These are phyloP conservation scores for Cercospora zeina DNA, from an alignment of 2,329 filamentous ascomycete genomes.

Conservation along the genomic window DNA sequence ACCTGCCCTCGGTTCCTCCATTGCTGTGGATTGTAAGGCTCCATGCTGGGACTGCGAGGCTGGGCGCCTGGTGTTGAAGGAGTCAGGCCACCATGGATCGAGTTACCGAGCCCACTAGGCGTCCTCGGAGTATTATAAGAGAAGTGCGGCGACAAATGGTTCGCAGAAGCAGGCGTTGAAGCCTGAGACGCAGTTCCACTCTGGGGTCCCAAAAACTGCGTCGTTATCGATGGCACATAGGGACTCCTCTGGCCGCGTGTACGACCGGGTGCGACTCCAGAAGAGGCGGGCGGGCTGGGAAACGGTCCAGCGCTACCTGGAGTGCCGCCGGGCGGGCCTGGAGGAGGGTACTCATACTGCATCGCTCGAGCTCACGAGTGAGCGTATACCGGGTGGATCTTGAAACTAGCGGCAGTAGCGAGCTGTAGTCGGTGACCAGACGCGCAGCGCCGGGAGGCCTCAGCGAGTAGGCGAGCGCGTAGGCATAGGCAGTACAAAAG, in stretches of 20 bases:
- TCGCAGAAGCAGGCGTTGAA: constrained; percentile 41
- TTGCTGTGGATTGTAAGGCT: constrained; percentile 54
- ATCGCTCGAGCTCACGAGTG: constrained; percentile 26
- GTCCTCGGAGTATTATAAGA: constrained; percentile 34
- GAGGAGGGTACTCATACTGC: constrained; percentile 37
- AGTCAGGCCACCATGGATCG: constrained; percentile 22
- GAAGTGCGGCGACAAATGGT: constrained; percentile 34
- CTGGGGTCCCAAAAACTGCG: constrained; percentile 34
- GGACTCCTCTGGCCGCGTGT: constrained; percentile 23
- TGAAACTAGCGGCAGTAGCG: constrained; percentile 25
- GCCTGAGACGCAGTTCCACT: constrained; percentile 42
- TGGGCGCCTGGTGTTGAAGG: constrained; percentile 30
- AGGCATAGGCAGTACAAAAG: constrained; percentile 20
- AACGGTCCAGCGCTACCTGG: constrained; percentile 26
- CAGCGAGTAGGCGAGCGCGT: constrained; percentile 32
- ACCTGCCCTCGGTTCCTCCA: constrained; percentile 47
- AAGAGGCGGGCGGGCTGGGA: constrained; percentile 35
- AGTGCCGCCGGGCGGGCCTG: constrained; percentile 26
- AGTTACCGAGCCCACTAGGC: constrained; percentile 31
- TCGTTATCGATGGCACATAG: constrained; percentile 34
- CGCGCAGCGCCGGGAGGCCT: constrained; percentile 20
- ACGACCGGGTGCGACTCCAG: constrained; percentile 32
- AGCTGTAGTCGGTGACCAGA: constrained; percentile 21
- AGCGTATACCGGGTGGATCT: constrained; percentile 26
- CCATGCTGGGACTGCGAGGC: constrained; percentile 36